Base-by-base conservation (phyloP, 2,329 filamentous ascomycete genomes). In the Corinectria fuckeliana region DNA sequence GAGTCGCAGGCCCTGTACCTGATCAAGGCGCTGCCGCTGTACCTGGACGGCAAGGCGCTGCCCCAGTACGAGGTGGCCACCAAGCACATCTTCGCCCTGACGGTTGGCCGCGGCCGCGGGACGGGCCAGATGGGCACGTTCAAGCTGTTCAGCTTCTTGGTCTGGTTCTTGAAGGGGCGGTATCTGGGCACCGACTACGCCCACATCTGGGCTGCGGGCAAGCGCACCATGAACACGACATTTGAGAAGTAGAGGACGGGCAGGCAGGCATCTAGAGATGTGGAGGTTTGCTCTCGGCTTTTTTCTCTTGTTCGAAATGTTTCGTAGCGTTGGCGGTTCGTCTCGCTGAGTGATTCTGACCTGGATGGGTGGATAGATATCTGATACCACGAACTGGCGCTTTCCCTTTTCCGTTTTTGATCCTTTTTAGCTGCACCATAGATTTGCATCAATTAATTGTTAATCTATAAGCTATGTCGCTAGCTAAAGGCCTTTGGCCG, bases 141-240 rank as follows among this genome's bases (percentile, higher is more conserved):
- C 56, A 78, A 76, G 69, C 13, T 77, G n/a, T 76, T 76, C 9
- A 75, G 76, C 57, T 64, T 76, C 38, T 18, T 80, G 20, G 67
- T 79, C 28, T 78, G 76, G 71, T 76, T 67, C 49, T 26, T 73
- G 23, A 80, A 80, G 71, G 75, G 76, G 0, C 69, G 77, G 1
- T 66, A 72, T 45, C 54, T 81, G 50, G 77, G 78, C 4, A 76
- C 75, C 1, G 69, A 78, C 26, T 66, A 69, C 26, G 71, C 72
- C 2, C 60, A 58, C 14, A 57, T 54, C 0, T 68, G 72, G 54
- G 76, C 76, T 3, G 68, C 68, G 3, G 77, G 77, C 1, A 76
- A 77, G 60, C 72, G 66, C 56, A 75, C 71, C 9, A 58, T 73
- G 63, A 65, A 55, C 45, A 64, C 61, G 21, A 69, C 64, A 16